Evolutionary conservation across 2,329 filamentous ascomycete genomes (phyloP).

Genomic region (Colletotrichum endophyticum): DNA sequence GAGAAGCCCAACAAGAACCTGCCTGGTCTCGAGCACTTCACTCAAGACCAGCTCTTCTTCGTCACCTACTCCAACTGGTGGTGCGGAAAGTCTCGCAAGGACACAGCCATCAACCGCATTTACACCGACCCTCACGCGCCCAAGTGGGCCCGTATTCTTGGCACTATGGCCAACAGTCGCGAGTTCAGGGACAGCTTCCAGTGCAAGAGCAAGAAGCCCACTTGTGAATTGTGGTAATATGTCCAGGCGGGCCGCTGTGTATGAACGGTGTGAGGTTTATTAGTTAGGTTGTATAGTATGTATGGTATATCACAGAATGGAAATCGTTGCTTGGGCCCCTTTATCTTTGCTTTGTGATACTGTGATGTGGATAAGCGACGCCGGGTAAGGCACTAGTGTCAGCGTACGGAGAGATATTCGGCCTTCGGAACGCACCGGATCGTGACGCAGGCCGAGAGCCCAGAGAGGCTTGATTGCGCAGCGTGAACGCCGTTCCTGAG

Average conservation of each 20-base stretch:
- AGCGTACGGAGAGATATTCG: background rate
- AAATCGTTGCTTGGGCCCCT: background rate
- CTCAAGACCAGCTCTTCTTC: conserved; percentile 74
- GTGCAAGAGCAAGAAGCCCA: conserved; percentile 59
- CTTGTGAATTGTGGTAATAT: conserved; percentile 20
- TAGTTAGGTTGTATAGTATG: background rate
- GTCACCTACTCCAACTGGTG: conserved; percentile 68
- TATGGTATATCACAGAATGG: background rate
- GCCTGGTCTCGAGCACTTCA: conserved; percentile 66
- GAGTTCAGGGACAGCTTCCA: conserved; percentile 72
- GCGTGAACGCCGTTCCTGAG: background rate
- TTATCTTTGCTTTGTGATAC: background rate
- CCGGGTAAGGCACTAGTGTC: background rate
- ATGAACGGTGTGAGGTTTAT: background rate
- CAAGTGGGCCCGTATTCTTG: conserved; percentile 63
- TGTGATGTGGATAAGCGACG: background rate
- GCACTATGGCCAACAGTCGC: conserved; percentile 70
- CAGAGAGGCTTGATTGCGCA: background rate
- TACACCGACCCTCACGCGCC: conserved; percentile 72
- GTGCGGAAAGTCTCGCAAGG: conserved; percentile 69
- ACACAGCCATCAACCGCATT: conserved; percentile 60
- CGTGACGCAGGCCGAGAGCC: background rate
- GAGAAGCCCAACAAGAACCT: conserved; percentile 57
- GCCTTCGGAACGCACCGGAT: background rate
- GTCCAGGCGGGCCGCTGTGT: background rate